Base-by-base conservation (phyloP, 768 basidiomycete genomes). In the Megacollybia marginata region DNA sequence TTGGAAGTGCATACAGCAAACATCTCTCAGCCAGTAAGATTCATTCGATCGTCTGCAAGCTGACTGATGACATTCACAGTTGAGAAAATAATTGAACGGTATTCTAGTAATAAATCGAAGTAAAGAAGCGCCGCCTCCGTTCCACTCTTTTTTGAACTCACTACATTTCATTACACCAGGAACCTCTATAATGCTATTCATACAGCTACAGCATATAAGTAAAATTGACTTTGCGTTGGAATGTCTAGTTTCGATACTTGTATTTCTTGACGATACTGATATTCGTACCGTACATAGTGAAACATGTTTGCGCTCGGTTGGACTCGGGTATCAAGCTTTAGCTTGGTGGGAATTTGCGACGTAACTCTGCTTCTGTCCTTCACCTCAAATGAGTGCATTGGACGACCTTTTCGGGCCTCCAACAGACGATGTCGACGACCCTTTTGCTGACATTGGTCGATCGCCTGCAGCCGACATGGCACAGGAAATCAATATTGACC, bases 341-440 rank as follows among this genome's bases (percentile, higher is more conserved):
- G 23, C 2, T 2, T 28, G 23, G 23, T 28, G 23, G 23, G 23
- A 28, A 28, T 28, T 28, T 28, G 23, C 23, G 23, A 28, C 23
- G 23, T 28, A 28, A 28, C 23, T 28, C 23, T 28, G 23, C 4
- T 28, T 28, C 23, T 28, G 23, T 28, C 23, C 23, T 28, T 28
- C 23, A 28, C 6, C 23, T 28, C 4, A 28, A 28, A 85, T 85
- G 83, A 76, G 70, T 62, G 71, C 73, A 56, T 79, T 84, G 50
- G 86, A 88, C 71, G 82, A 85, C 56, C 83, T 92, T 43, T 92
- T 92, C 71, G 85, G 81, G 53, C 67, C 77, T 47, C 78, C 78
- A 28, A 28, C 23, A 32, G 84, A 88, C 60, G 59, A 78, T 46
- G 69, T 68, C 15, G 70, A 75, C 32, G 84, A 87, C 67, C 78